Conservation (phyloP, 192 early-diverging fungal genomes). For the Globomyces pollinis-pini region DNA sequence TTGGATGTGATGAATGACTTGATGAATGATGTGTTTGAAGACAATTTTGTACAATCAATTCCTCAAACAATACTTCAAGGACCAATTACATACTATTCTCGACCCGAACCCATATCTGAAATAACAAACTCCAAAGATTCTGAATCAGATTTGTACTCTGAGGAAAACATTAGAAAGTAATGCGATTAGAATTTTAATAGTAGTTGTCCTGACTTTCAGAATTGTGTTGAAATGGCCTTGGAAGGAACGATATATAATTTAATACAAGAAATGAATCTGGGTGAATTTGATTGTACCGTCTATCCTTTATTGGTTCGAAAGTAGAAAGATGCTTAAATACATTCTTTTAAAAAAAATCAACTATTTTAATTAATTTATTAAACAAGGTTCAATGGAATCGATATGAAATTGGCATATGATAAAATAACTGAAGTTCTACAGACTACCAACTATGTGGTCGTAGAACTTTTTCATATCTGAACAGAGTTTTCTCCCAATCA, state of each 20-base stretch:
- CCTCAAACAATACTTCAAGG: constrained; percentile 8
- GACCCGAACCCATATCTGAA: not conserved
- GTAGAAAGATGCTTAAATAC: not conserved
- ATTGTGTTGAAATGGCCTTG: constrained; percentile 32
- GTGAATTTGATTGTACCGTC: constrained; percentile 44
- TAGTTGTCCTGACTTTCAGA: constrained; percentile 38
- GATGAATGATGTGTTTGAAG: not conserved
- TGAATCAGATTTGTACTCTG: not conserved
- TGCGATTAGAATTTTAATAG: not conserved
- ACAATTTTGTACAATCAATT: not conserved
- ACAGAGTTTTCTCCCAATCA: constrained; percentile 64
- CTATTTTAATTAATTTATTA: not conserved
- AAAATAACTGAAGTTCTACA: not conserved
- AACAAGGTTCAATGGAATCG: too few species aligned
- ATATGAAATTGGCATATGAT: too few species aligned
- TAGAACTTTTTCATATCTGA: constrained; percentile 26
- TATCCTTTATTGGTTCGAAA: constrained; percentile 19
- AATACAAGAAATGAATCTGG: constrained; percentile 40
- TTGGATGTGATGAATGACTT: constrained; percentile 11
- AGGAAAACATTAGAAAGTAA: not conserved
- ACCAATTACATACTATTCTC: constrained; percentile 4
- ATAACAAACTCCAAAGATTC: too few species aligned
- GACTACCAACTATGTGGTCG: constrained; percentile 2
- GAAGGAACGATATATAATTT: constrained; percentile 48
- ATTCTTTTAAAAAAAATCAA: not conserved